Evolutionary conservation across 257 asterid genomes (phyloP).

Genomic region (Solanum pinnatisectum): DNA sequence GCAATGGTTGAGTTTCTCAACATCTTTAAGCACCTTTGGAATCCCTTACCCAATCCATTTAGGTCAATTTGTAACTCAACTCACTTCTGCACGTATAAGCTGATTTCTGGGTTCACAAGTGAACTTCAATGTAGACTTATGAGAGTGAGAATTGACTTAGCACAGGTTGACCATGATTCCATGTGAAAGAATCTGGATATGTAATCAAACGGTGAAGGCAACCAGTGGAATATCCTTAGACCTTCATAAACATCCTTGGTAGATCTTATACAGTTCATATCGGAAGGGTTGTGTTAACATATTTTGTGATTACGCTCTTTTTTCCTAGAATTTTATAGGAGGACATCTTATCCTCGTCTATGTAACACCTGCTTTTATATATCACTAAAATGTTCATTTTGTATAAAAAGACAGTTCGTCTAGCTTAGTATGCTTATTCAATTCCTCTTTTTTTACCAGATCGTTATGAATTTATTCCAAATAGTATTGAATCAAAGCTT

Average conservation of each 20-base stretch:
- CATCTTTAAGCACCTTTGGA: not conserved
- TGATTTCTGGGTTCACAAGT: not conserved
- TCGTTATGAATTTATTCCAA: conserved; percentile 54
- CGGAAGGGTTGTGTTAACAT: not conserved
- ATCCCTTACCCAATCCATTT: not conserved
- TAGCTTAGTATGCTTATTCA: conserved; percentile 11
- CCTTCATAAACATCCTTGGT: not conserved
- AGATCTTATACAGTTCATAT: not conserved
- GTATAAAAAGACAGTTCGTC: not conserved
- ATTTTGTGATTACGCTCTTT: not conserved
- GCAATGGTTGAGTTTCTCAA: not conserved
- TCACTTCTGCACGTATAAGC: not conserved
- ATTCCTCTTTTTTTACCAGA: conserved; percentile 35
- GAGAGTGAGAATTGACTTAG: not conserved
- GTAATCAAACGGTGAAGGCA: not conserved
- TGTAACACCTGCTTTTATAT: not conserved
- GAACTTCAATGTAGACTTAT: not conserved
- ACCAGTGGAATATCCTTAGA: not conserved
- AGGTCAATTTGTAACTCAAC: not conserved
- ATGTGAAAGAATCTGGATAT: not conserved
- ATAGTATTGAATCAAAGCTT: conserved; percentile 58
- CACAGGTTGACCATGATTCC: not conserved
- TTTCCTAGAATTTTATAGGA: not conserved
- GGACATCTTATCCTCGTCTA: not conserved
- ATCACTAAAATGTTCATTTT: not conserved